Conservation (phyloP, 2,329 filamentous ascomycete genomes). For the Penicillium sp. region DNA sequence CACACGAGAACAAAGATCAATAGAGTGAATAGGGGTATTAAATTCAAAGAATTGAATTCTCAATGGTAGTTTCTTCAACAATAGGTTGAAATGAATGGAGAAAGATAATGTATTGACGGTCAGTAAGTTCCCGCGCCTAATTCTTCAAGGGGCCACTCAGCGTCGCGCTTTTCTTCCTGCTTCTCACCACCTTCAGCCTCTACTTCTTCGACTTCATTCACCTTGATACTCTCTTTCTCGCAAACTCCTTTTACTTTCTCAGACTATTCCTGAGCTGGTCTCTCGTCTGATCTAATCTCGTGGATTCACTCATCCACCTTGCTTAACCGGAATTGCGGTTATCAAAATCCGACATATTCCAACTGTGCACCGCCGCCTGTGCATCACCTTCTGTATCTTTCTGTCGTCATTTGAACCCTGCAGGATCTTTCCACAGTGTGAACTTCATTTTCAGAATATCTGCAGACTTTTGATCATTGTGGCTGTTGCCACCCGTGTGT, state of each 20-base stretch:
- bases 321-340: neutral
- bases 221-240: neutral
- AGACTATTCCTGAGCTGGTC: neutral
- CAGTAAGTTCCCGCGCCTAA: conserved; percentile 14
- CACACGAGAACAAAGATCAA: neutral
- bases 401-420: neutral
- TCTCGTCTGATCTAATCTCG: neutral
- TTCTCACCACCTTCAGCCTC: neutral
- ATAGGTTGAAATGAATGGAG: neutral
- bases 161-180: conserved; percentile 12
- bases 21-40: neutral
- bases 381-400: neutral
- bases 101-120: neutral
- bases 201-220: neutral
- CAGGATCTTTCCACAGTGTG: neutral
- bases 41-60: neutral
- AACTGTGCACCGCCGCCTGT: neutral
- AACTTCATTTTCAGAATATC: neutral
- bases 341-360: neutral
- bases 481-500: neutral
- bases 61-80: neutral
- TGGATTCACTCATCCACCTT: neutral
- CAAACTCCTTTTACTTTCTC: neutral
- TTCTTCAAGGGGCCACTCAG: conserved; percentile 18
- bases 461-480: neutral